These are phyloP conservation scores for Capsicum baccatum DNA, from an alignment of 257 asterid species.

Conservation along the genomic window DNA sequence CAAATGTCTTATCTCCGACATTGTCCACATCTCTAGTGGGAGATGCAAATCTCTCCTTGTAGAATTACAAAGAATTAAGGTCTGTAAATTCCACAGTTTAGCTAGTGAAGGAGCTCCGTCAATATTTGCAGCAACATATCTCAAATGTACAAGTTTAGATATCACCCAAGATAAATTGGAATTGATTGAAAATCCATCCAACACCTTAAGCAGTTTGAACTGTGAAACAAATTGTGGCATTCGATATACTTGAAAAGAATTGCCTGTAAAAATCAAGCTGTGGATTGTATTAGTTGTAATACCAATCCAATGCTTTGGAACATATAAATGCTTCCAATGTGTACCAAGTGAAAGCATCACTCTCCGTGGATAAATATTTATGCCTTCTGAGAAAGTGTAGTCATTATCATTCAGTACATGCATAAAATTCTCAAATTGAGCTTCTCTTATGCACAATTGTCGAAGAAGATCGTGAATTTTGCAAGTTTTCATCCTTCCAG, in stretches of 20 bases:
- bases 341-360: background rate
- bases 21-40: background rate
- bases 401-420: background rate
- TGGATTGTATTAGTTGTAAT: background rate
- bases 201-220: background rate
- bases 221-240: background rate
- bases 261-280: background rate
- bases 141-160: background rate
- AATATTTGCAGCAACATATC: background rate
- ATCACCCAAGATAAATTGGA: background rate
- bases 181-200: background rate
- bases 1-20: background rate
- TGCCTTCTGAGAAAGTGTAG: background rate
- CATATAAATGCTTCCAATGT: too few relatives aligned
- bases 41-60: background rate
- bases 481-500: conserved; percentile 19
- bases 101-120: background rate
- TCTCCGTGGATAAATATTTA: too few relatives aligned
- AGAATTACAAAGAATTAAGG: background rate
- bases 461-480: conserved; percentile 30
- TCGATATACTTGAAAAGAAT: too few relatives aligned
- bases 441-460: conserved; percentile 19
- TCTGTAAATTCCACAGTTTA: background rate
- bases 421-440: background rate
- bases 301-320: background rate